Conservation (phyloP, 345 rosid species). For the Triadica sebifera region DNA sequence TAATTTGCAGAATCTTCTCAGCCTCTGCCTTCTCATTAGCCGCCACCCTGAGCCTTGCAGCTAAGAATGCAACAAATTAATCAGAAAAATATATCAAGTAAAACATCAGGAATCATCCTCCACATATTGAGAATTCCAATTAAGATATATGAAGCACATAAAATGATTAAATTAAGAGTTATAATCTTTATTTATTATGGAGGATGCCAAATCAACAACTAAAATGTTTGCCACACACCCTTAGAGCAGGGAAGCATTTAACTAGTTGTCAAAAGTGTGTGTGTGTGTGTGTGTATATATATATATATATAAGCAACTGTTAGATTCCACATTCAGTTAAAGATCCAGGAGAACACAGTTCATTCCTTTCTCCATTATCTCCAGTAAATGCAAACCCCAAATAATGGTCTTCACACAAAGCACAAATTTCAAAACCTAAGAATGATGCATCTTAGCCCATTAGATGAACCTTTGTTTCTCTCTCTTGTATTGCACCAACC, state of each 20-base stretch:
- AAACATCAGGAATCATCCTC: neutral
- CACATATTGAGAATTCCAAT: neutral
- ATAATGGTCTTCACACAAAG: too few relatives aligned
- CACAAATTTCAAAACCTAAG: too few relatives aligned
- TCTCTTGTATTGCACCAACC: too few relatives aligned
- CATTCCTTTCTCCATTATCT: too few relatives aligned
- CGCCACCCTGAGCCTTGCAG: constrained; percentile 24
- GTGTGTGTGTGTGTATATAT: too few relatives aligned
- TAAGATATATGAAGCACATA: neutral
- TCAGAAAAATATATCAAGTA: neutral
- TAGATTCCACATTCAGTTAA: too few relatives aligned
- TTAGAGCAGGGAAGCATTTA: neutral
- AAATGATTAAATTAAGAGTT: neutral
- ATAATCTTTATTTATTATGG: neutral
- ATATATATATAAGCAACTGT: too few relatives aligned
- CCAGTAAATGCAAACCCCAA: too few relatives aligned
- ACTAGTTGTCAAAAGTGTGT: too few relatives aligned
- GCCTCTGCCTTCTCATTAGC: constrained; percentile 27
- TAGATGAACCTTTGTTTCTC: too few relatives aligned
- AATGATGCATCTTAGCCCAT: too few relatives aligned
- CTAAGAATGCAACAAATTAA: constrained; percentile 8
- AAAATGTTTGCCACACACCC: neutral
- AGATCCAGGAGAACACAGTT: too few relatives aligned
- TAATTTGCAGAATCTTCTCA: constrained; percentile 24
- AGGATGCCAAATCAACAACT: neutral